Base-by-base conservation (phyloP, 1,139 yeast species). In the Suzukiozyma palmioleophila region DNA sequence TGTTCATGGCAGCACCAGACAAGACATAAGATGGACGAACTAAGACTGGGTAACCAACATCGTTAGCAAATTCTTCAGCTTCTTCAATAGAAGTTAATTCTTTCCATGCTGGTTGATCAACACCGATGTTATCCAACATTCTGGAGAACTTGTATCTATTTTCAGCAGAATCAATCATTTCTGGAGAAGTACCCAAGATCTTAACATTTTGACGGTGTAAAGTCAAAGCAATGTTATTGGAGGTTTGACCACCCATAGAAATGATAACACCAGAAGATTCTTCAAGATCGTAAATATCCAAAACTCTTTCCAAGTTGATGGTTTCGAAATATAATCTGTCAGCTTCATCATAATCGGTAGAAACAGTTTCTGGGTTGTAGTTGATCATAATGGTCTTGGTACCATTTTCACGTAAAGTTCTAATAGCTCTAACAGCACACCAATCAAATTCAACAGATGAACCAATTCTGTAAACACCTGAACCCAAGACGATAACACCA, bases 61-160 rank as follows among this genome's bases (percentile, higher is more conserved):
- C 81, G 35, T 87, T 84, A 46, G 97, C 97, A 61, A 92, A 92
- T 39, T 71, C 81, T 65, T 88, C 95, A 42, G 98, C 98, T 62
- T 92, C 98, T 35, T 77, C 92, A 46, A 89, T 75, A 18, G 97
- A 87, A 31, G 97, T 89, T 56, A 92, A 80, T 69, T 92, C 98
- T 66, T 90, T 92, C 98, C 98, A 92, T 36, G 97, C 97, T 39
- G 98, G 98, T 69, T 92, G 98, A 68, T 92, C 98, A 50, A 92
- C 97, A 42, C 95, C 97, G 56, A 92, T 92, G 55, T 80, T 80
- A 66, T 92, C 98, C 72, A 92, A 77, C 94, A 92, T 90, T 70
- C 97, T 86, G 38, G 97, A 88, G 73, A 92, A 92, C 72, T 92
- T 94, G 77, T 89, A 90, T 71, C 98, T 81, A 68, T 92, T 90